A percentile compares a stretch with the other conserved stretches of the same genome.
These are phyloP conservation scores for Diaporthe australafricana DNA, from an alignment of 2,329 filamentous ascomycete genomes.

Conservation along the genomic window DNA sequence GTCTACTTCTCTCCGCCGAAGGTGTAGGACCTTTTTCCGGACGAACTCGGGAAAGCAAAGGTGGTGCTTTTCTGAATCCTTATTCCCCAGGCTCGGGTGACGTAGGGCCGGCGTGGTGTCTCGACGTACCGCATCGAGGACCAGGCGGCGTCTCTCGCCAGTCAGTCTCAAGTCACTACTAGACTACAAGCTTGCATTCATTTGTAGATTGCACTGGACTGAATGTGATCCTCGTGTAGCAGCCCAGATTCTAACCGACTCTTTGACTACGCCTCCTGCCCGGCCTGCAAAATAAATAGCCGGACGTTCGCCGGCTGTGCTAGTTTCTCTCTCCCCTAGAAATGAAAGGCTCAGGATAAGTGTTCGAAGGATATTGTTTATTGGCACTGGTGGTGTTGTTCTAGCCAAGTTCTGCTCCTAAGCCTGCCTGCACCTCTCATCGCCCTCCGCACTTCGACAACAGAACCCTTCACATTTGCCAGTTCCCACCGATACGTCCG, in stretches of 20 bases:
- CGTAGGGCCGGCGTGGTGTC: not conserved
- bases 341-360: no score
- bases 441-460: no score
- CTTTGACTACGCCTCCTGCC: not conserved
- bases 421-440: no score
- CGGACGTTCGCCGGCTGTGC: not conserved
- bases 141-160: no score
- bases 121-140: not conserved
- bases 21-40: not conserved
- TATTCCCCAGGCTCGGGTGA: no score
- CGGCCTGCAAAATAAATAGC: not conserved
- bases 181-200: not conserved
- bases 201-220: not conserved
- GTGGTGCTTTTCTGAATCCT: not conserved
- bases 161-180: not conserved
- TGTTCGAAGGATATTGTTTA: no score
- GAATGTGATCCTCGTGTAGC: not conserved
- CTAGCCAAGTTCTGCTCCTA: no score
- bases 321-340: not conserved
- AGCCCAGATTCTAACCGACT: not conserved
- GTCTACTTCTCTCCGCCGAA: not conserved
- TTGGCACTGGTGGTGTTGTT: no score
- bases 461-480: no score
- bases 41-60: constrained; percentile 5
- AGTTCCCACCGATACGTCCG: no score